Conservation (phyloP, 768 basidiomycete species). For the Kwoniella pini region DNA sequence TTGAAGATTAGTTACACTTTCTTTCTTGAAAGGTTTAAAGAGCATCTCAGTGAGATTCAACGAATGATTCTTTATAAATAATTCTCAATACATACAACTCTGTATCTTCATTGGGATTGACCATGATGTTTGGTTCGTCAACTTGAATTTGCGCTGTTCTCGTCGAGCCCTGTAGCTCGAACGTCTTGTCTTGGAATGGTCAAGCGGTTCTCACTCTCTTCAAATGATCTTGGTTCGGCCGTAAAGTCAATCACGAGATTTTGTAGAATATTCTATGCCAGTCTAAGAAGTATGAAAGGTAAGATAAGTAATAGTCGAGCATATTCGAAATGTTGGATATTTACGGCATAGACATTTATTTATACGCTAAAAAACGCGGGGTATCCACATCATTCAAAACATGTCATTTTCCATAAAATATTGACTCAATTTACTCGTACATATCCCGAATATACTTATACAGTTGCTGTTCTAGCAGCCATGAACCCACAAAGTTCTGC, state of each 20-base stretch:
- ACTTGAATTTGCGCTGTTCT: background rate
- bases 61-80: no score
- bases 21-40: no score
- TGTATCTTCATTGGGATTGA: slow-evolving; percentile 85
- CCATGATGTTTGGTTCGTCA: slow-evolving; percentile 20
- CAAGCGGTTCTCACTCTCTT: no score
- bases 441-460: no score
- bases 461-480: no score
- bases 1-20: no score
- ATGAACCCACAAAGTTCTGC: background rate
- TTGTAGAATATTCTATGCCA: background rate
- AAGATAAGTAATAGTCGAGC: background rate
- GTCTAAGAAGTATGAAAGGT: background rate
- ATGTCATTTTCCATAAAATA: background rate
- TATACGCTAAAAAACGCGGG: background rate
- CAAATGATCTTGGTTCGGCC: no score
- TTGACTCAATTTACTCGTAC: no score
- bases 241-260: background rate
- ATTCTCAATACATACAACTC: slow-evolving; percentile 72
- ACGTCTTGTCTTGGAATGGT: no score
- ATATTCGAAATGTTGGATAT: background rate
- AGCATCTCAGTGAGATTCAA: no score
- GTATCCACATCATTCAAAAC: background rate
- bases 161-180: no score
- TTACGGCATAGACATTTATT: background rate